Evolutionary conservation across 495 filamentous ascomycete genomes (phyloP), one percentile per base, ranked within the genome.

Genomic region (Apodospora peruviana): DNA sequence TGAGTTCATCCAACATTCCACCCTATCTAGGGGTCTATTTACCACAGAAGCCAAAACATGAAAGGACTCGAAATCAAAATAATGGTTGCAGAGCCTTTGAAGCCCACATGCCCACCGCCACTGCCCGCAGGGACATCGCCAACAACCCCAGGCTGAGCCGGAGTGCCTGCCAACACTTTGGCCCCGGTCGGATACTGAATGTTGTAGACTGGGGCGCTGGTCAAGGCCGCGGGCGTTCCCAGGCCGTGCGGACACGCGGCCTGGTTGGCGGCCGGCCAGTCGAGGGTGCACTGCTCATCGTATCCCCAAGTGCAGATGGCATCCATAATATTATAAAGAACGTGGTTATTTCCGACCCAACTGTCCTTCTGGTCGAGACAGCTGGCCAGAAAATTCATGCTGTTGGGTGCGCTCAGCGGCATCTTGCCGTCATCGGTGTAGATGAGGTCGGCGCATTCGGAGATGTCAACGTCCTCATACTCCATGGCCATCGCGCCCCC

Each of bases 341-440:
- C 36, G 58, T 71, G 58, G 53, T 74, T 71, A 46, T 59, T 58
- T 19, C 53, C 69, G 10, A 74, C 64, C 69, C 69, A 74, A 50
- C 54, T 72, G 42, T 69, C 64, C 16, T 51, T 51, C 42, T 57
- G 53, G 1, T 43, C 56, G 11, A 76, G 66, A 46, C 73, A 76
- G 54, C 63, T 69, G 14, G 68, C 64, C 3, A 76, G 50, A 36
- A 64, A 76, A 32, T 73, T 72, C 66, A 76, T 76, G 55, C 73
- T 75, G 60, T 76, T 76, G 24, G 71, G 52, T 3, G 70, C 73
- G 58, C 69, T 73, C 11, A 76, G 66, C 4, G 73, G 73, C 22
- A 76, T 55, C 60, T 70, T 75, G 53, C 51, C 32, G 21, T 56
- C 65, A 27, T 66, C 51, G 43, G 73, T 74, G 56, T 67, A 52